These are phyloP conservation scores for Botrytis pseudocinerea DNA, from an alignment of 2,329 filamentous ascomycete species.

Conservation along the genomic window DNA sequence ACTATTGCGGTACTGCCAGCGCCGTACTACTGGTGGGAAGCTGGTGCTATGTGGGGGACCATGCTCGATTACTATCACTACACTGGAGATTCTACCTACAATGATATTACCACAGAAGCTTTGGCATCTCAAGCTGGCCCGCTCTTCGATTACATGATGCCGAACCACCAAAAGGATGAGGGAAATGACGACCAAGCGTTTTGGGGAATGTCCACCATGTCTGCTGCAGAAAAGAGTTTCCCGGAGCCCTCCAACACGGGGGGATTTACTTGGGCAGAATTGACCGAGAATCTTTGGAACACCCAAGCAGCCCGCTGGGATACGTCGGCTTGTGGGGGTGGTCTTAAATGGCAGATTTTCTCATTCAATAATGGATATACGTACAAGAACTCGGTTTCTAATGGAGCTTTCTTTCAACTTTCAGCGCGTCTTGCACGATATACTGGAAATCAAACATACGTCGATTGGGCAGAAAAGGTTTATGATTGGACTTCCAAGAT, in stretches of 20 bases:
- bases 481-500: constrained; percentile 63
- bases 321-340: constrained; percentile 64
- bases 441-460: constrained; percentile 65
- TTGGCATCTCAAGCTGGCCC: constrained; percentile 62
- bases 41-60: constrained; percentile 61
- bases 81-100: constrained; percentile 63
- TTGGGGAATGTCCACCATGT: constrained; percentile 68
- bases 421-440: constrained; percentile 72
- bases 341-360: constrained; percentile 81
- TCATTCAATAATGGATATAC: constrained; percentile 72
- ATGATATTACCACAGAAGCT: constrained; percentile 58
- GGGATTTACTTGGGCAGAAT: constrained; percentile 63
- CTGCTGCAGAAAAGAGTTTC: constrained; percentile 68
- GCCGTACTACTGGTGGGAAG: constrained; percentile 64
- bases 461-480: constrained; percentile 65
- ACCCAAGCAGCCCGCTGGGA: constrained; percentile 73
- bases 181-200: constrained; percentile 77
- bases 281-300: constrained; percentile 73
- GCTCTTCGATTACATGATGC: constrained; percentile 60
- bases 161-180: constrained; percentile 56
- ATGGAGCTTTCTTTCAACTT: constrained; percentile 81
- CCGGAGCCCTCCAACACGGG: constrained; percentile 55
- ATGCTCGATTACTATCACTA: constrained; percentile 70
- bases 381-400: constrained; percentile 82
- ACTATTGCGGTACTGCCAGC: constrained; percentile 62